Percentiles rank a stretch among this genome's conserved stretches.
These are phyloP conservation scores for Quercus phellos DNA, from an alignment of 331 rosid genomes.

Conservation along the genomic window DNA sequence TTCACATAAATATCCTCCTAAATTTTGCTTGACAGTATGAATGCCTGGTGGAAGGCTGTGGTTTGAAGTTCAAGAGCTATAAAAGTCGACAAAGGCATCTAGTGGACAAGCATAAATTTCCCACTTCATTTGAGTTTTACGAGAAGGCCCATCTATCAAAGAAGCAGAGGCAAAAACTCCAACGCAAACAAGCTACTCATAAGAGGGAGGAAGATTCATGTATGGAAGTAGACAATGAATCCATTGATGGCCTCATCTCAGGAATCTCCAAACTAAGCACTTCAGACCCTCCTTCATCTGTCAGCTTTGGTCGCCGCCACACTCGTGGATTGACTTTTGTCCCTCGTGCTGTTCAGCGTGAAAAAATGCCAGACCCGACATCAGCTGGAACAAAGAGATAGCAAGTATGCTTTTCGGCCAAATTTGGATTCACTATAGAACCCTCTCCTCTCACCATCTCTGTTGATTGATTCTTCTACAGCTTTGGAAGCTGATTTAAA, in stretches of 20 bases:
- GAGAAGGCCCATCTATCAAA: conserved; percentile 65
- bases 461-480: conserved; percentile 1
- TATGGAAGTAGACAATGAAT: conserved; percentile 70
- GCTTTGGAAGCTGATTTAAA: conserved; percentile 14
- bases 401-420: conserved; percentile 5
- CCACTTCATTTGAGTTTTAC: conserved; percentile 68
- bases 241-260: conserved; percentile 65
- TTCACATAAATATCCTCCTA: background rate
- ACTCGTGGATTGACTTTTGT: conserved; percentile 60
- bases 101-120: conserved; percentile 84
- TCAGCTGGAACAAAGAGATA: conserved; percentile 26
- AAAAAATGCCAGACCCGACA: conserved; percentile 37
- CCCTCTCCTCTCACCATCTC: background rate
- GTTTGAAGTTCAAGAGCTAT: conserved; percentile 75
- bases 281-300: conserved; percentile 66
- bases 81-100: conserved; percentile 82
- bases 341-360: conserved; percentile 67
- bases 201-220: conserved; percentile 42
- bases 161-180: conserved; percentile 63
- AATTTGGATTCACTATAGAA: background rate
- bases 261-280: conserved; percentile 78
- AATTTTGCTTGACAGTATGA: conserved; percentile 55
- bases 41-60: conserved; percentile 87
- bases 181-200: conserved; percentile 36
- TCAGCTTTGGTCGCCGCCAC: conserved; percentile 84